These are phyloP conservation scores for Mycena alexandri DNA, from an alignment of 768 basidiomycete genomes.

Conservation along the genomic window DNA sequence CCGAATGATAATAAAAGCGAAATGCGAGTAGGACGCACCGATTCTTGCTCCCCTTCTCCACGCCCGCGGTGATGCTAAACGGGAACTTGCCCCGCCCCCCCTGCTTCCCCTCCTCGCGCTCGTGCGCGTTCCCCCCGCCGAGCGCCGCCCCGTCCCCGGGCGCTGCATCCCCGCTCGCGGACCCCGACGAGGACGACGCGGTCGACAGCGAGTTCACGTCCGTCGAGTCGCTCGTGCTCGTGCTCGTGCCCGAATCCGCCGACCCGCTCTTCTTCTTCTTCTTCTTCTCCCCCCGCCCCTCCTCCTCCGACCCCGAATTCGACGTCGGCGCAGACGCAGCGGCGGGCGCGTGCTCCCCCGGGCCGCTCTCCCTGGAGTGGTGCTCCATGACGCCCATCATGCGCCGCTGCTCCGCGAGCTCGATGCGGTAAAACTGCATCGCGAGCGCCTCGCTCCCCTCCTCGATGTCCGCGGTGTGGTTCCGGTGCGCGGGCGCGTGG, in stretches of 20 bases:
- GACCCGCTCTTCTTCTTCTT: conserved; percentile 18
- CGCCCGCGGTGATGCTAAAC: conserved; percentile 94
- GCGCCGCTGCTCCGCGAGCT: conserved; percentile 90
- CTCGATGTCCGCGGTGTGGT: conserved; percentile 56
- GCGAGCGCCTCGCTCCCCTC: conserved; percentile 86
- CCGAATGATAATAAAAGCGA: not conserved
- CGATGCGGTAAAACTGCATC: conserved; percentile 94
- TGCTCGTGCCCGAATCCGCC: conserved; percentile 4
- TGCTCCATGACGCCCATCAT: conserved; percentile 93
- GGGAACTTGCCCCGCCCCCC: conserved; percentile 66
- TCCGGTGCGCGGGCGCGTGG: conserved; percentile 37
- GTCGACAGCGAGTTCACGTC: not conserved
- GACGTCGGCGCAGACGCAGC: no score
- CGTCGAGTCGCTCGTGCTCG: conserved; percentile 3
- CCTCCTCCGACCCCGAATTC: no score
- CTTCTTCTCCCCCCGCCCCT: not conserved
- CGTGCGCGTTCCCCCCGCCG: no score
- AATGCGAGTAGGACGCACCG: conserved; percentile 66
- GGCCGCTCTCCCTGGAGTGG: conserved; percentile 79
- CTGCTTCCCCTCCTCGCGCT: not conserved
- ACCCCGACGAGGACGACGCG: conserved; percentile 20
- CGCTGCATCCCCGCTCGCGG: not conserved
- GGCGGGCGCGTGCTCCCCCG: conserved; percentile 18
- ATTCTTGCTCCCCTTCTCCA: conserved; percentile 96
- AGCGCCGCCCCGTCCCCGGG: no score